Base-by-base conservation (phyloP, 1,284 basidiomycete species). In the Tilletia caries region DNA sequence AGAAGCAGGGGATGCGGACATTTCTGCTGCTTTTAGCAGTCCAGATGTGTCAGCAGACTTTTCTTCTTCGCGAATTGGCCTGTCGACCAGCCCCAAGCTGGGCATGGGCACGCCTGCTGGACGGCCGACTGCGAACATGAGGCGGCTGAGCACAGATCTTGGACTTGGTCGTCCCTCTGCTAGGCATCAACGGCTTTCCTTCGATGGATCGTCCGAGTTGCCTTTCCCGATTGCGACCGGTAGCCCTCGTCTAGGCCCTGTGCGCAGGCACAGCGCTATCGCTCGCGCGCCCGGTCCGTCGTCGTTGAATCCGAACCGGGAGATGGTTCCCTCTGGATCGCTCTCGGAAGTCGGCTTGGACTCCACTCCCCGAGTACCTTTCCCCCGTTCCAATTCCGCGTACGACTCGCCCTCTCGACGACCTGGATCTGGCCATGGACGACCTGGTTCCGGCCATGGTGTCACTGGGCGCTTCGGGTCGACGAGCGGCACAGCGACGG, bases 131-230 rank as follows among this genome's bases (percentile, higher is more conserved):
- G 27, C 58, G 3, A 27, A 13, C 15, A 34, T 33, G 67, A 74
- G 76, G 29, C 74, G 78, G 27, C 76, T 79, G 69, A 80, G 77
- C 64, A 71, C 72, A 46, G 78, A 80, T 60, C 60, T 79, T n/a
- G 71, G 72, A 12, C 65, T 77, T 1, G 78, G 78, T 4, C 71
- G 25, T 33, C 29, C 58, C 18, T 33, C 58, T 25, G 13, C 58
- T 13, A 44, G 52, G 37, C 43, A 46, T 32, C 43, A 46, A 18
- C 60, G 64, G 33, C 10, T 25, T 5, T 65, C 41, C 18, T 65
- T 65, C 37, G 43, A 65, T 27, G 41, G 64, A 4, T 8, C n/a
- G 12, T 23, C 34, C 25, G 64, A 65, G n/a, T 41, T 25, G 37
- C 33, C 25, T 43, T 33, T 37, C 33, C 20, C 64, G 0, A 13